Evolutionary conservation across 352 stramenopile species (phyloP).

Genomic region (Saprolegnia diclina): DNA sequence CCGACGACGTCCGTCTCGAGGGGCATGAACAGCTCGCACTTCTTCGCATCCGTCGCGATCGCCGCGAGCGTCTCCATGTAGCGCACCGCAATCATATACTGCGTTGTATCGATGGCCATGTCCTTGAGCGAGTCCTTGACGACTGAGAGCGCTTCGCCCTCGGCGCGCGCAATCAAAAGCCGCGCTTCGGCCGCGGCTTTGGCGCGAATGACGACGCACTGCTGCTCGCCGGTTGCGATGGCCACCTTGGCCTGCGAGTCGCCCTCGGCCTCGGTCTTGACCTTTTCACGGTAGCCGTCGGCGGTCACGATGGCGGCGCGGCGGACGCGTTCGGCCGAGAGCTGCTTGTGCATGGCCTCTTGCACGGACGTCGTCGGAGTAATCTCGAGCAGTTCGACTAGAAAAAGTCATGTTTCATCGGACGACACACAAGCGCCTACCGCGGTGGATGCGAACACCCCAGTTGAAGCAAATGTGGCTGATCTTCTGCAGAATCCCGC

Average conservation of each 20-base stretch:
- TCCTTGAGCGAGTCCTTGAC: slow-evolving; percentile 29
- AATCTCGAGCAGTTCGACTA: slow-evolving; percentile 34
- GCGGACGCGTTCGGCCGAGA: slow-evolving; percentile 32
- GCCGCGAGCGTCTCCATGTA: slow-evolving; percentile 31
- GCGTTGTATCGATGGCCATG: slow-evolving; percentile 28
- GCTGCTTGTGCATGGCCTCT: slow-evolving; percentile 34
- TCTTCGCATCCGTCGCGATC: slow-evolving; percentile 12
- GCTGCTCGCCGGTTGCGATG: slow-evolving; percentile 27
- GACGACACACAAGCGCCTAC: not conserved
- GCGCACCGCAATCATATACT: slow-evolving; percentile 33
- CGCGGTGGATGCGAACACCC: slow-evolving; percentile 30
- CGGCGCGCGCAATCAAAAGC: slow-evolving; percentile 24
- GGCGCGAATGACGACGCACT: slow-evolving; percentile 29
- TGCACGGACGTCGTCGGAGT: slow-evolving; percentile 29
- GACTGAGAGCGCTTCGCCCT: slow-evolving; percentile 27
- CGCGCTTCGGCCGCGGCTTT: slow-evolving; percentile 29
- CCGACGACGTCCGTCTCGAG: slow-evolving; percentile 31
- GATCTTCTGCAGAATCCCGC: slow-evolving; percentile 30
- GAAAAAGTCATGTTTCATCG: not conserved
- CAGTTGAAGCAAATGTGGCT: slow-evolving; percentile 33
- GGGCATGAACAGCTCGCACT: slow-evolving; percentile 30
- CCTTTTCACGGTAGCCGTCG: slow-evolving; percentile 29
- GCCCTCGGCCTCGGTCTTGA: slow-evolving; percentile 30
- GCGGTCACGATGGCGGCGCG: slow-evolving; percentile 32
- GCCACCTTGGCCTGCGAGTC: slow-evolving; percentile 30